Base-by-base conservation (phyloP, 2,329 filamentous ascomycete species). In the Diaporthe eres region DNA sequence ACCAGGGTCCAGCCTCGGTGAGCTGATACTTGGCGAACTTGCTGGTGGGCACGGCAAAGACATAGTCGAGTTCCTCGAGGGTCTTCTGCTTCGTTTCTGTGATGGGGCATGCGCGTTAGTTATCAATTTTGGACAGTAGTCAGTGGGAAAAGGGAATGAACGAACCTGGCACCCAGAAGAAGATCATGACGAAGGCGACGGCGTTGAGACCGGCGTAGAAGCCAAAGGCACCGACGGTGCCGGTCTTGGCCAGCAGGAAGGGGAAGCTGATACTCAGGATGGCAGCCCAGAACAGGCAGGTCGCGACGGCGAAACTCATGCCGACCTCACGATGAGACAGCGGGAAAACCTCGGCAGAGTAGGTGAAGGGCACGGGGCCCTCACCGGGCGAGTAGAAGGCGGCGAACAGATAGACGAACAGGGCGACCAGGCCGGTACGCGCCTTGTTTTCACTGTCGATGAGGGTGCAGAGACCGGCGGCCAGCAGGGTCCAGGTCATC, bases 251-350 rank as follows among this genome's bases (percentile, higher is more conserved):
- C 15, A 92, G 83, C 83, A 93, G 89, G 67, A 89, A 85, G 1
- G 91, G 91, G 80, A 92, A 92, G 0, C 91, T 92, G 72, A 94
- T 88, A 25, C 88, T 88, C 49, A 92, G 84, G 0, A 93, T 88
- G 1, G 88, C 86, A 0, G 89, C 90, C 86, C 88, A 91, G 80
- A 88, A 88, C 17, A 93, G 86, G 79, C 91, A 92, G 3, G 91
- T 93, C 1, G 92, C 91, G n/a, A 94, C 92, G 15, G 92, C 90
- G 83, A 89, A 93, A 1, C 88, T 89, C 92, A 94, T 94, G 75
- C 93, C 93, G 39, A 94, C 88, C 81, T 94, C 93, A 80, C 93
- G 89, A 81, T 94, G 92, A 0, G 92, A 93, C 2, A 94, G 87
- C 0, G 93, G 92, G 82, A 93, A 94, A 2, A 94, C 91, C 82